Conservation (phyloP, 108 stramenopile species). For the Pseudonitzschia delicatissima region DNA sequence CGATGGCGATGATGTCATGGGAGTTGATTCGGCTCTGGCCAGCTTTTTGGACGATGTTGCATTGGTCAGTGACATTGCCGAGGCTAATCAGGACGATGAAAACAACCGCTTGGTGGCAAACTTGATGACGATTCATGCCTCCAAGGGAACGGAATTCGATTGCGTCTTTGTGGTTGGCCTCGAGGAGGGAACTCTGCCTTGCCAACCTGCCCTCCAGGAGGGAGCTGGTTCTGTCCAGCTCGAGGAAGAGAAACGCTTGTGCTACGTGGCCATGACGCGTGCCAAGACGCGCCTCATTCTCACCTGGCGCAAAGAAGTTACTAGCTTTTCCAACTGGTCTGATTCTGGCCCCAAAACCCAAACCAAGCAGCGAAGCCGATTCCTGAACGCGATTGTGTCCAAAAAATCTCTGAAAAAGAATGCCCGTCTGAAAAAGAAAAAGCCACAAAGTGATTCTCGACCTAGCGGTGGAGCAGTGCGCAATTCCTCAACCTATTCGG, state of each 20-base stretch:
- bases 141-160: conserved; percentile 92
- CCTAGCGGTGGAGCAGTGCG: not conserved
- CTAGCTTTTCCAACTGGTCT: conserved; percentile 40
- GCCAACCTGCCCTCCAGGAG: conserved; percentile 29
- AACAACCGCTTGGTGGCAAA: conserved; percentile 55
- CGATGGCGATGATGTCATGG: conserved; percentile 17
- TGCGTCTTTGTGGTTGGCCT: conserved; percentile 84
- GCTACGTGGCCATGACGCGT: conserved; percentile 93
- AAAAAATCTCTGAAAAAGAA: not conserved
- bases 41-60: conserved; percentile 81
- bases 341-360: conserved; percentile 33
- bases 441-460: not conserved
- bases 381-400: conserved; percentile 42
- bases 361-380: conserved; percentile 57
- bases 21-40: conserved; percentile 44
- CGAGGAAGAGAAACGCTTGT: conserved; percentile 84
- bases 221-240: conserved; percentile 65
- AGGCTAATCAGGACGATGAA: conserved; percentile 36
- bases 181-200: conserved; percentile 86
- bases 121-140: conserved; percentile 89
- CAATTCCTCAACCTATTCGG: not conserved
- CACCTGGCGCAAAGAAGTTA: conserved; percentile 75
- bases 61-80: conserved; percentile 66
- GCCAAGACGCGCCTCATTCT: conserved; percentile 81
- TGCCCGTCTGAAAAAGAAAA: not conserved